phyloP scores from a whole-genome alignment of 805 yeast genomes.

The Lachancea waltii region DNA sequence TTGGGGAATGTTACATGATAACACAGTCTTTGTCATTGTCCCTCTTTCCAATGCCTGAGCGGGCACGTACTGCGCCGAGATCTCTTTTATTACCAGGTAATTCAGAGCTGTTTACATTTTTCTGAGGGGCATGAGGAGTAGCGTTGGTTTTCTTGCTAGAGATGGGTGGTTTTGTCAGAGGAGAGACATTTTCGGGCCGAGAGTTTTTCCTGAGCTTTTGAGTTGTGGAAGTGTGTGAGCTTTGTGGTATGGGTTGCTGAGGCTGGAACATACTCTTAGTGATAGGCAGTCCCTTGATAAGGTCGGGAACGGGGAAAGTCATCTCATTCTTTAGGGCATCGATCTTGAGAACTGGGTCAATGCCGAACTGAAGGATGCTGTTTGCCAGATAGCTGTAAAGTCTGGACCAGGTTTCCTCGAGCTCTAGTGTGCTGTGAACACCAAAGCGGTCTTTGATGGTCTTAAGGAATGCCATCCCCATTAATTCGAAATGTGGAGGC shows the following conservation, averaged over 20 bases:
- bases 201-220: background rate
- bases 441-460: conserved; percentile 63
- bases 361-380: conserved; percentile 48
- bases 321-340: conserved; percentile 17
- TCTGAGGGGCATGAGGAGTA: too few relatives aligned
- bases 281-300: conserved; percentile 7
- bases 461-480: conserved; percentile 66
- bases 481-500: conserved; percentile 55
- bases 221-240: background rate
- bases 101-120: too few relatives aligned
- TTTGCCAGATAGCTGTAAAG: conserved; percentile 64
- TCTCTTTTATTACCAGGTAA: too few relatives aligned
- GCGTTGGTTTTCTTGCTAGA: background rate
- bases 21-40: conserved; percentile 14
- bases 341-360: conserved; percentile 35
- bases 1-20: conserved; percentile 21
- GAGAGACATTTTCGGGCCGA: background rate
- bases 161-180: background rate
- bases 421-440: conserved; percentile 45
- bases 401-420: conserved; percentile 67
- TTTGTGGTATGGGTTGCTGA: background rate
- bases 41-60: background rate
- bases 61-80: too few relatives aligned
- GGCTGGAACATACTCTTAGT: conserved; percentile 4
- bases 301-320: conserved; percentile 21